A percentile compares a stretch with the other conserved stretches of the same genome.
phyloP scores from a whole-genome alignment of 2,329 filamentous ascomycete genomes.

The Fusarium caatingaense region DNA sequence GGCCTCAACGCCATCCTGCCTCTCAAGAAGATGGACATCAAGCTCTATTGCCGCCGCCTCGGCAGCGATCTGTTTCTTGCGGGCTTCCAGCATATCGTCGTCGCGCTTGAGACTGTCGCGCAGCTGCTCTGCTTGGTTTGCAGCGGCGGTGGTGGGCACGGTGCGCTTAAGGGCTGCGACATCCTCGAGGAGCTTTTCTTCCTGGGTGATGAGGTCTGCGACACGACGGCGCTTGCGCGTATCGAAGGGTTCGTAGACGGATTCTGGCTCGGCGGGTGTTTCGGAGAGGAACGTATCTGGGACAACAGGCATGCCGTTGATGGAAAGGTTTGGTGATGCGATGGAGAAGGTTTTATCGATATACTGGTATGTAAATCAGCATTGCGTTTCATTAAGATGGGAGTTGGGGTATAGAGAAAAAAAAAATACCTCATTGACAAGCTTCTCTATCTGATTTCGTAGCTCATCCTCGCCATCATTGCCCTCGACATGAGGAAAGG shows the following conservation, averaged over 20 bases:
- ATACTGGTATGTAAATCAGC: constrained; percentile 60
- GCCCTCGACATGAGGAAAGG: constrained; percentile 72
- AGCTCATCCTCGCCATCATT: constrained; percentile 65
- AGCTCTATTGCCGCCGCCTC: constrained; percentile 43
- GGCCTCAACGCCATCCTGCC: constrained; percentile 58
- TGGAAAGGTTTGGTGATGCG: constrained; percentile 68
- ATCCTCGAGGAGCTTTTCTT: constrained; percentile 72
- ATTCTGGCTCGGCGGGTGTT: constrained; percentile 38
- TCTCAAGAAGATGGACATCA: constrained; percentile 54
- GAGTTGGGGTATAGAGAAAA: background rate
- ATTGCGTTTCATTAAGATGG: background rate
- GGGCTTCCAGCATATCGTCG: constrained; percentile 56
- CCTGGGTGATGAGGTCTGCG: constrained; percentile 69
- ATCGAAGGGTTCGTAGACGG: constrained; percentile 70
- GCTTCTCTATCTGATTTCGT: constrained; percentile 67
- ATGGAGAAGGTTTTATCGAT: constrained; percentile 70
- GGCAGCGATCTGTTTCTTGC: constrained; percentile 31
- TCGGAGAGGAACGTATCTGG: constrained; percentile 53
- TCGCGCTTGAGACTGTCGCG: constrained; percentile 58
- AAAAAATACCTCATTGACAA: constrained; percentile 66
- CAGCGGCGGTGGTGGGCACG: constrained; percentile 60
- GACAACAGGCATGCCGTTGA: constrained; percentile 69
- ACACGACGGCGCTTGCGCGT: constrained; percentile 67
- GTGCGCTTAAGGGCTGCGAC: constrained; percentile 69
- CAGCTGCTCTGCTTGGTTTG: constrained; percentile 55